phyloP scores from a whole-genome alignment of 2,329 filamentous ascomycete genomes.

The Colletotrichum sansevieriae region DNA sequence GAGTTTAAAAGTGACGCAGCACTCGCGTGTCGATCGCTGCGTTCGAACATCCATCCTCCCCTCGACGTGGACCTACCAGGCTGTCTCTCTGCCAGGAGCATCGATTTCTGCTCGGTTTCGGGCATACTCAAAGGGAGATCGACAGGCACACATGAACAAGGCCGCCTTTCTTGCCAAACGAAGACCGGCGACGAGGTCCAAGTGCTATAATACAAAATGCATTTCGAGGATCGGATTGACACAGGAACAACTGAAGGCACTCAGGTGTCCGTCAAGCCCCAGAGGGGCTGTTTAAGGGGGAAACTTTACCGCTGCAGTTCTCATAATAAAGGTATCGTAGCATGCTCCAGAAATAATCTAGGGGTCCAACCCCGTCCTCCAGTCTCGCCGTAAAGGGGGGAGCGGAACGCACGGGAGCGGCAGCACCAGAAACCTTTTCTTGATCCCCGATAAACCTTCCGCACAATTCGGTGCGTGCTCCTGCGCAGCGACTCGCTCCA shows the following conservation, averaged over 20 bases:
- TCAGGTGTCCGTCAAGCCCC: conserved; percentile 1
- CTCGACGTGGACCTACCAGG: conserved; percentile 28
- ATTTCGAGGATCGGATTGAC: neutral
- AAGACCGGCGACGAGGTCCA: conserved; percentile 3
- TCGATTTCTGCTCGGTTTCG: conserved; percentile 25
- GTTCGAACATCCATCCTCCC: conserved; percentile 22
- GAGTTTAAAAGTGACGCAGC: conserved; percentile 22
- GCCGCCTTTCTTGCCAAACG: neutral
- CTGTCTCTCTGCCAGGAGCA: conserved; percentile 6
- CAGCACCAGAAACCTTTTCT: conserved; percentile 32
- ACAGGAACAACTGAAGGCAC: neutral
- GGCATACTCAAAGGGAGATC: conserved; percentile 31
- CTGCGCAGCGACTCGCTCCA: neutral
- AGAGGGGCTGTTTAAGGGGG: conserved; percentile 1
- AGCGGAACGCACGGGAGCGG: conserved; percentile 41
- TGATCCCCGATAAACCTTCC: conserved; percentile 24
- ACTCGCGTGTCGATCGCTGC: conserved; percentile 35
- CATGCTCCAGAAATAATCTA: conserved; percentile 22
- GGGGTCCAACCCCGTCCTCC: conserved; percentile 32
- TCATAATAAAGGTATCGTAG: neutral
- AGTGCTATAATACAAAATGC: neutral
- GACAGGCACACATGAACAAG: conserved; percentile 33
- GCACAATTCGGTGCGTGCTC: conserved; percentile 15
- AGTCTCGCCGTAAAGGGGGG: conserved; percentile 27
- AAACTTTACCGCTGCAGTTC: conserved; percentile 23